A percentile compares a stretch with the other conserved stretches of the same genome.
Conservation (phyloP, 1,284 basidiomycete genomes). For the Meira miltonrushii region DNA sequence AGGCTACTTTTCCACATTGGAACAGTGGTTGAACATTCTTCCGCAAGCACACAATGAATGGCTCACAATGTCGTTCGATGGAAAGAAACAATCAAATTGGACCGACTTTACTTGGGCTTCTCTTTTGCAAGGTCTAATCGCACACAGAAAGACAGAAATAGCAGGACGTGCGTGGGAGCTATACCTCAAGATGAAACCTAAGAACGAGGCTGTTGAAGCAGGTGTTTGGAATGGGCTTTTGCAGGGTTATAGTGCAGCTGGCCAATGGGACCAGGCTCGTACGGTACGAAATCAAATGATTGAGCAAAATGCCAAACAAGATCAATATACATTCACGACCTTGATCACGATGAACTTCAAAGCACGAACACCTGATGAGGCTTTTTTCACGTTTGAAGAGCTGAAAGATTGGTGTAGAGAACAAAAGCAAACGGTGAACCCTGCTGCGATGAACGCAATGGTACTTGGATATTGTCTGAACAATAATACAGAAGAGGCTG, state of each 20-base stretch:
- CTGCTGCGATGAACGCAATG: slow-evolving; percentile 37
- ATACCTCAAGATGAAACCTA: slow-evolving; percentile 12
- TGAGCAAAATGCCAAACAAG: slow-evolving; percentile 10
- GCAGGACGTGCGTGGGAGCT: slow-evolving; percentile 33
- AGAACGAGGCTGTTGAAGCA: background rate
- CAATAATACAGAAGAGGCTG: slow-evolving; percentile 18
- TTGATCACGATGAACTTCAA: slow-evolving; percentile 38
- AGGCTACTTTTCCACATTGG: background rate
- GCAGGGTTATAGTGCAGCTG: slow-evolving; percentile 31
- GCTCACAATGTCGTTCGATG: background rate
- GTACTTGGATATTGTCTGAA: slow-evolving; percentile 29
- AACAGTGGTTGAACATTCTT: background rate
- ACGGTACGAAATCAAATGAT: slow-evolving; percentile 3
- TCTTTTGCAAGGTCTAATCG: slow-evolving; percentile 16
- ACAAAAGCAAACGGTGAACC: slow-evolving; percentile 11
- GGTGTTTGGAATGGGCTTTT: slow-evolving; percentile 32
- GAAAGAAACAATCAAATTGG: background rate
- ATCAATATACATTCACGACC: slow-evolving; percentile 35
- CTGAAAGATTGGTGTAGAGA: background rate
- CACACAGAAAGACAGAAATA: slow-evolving; percentile 21
- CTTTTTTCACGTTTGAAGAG: slow-evolving; percentile 25
- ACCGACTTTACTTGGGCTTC: background rate
- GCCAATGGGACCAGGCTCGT: slow-evolving; percentile 28
- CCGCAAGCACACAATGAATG: slow-evolving; percentile 1
- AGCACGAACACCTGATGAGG: slow-evolving; percentile 17